Conservation (phyloP, 2,329 filamentous ascomycete species). For the Penicillium sp. region DNA sequence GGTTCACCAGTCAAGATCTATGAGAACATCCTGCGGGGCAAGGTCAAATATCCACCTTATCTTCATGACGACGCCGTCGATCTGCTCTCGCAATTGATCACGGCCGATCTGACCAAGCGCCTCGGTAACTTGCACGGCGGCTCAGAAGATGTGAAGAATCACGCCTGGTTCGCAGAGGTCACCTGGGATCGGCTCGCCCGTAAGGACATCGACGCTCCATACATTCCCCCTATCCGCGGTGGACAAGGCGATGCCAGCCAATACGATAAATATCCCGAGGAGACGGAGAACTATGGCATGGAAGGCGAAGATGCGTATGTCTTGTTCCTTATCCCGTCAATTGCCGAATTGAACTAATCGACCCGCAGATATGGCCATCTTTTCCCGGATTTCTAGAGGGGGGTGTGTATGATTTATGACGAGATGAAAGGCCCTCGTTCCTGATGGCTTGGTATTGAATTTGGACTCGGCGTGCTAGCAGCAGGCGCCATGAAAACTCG, state of each 20-base stretch:
- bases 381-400: conserved; percentile 68
- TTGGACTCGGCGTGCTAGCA: conserved; percentile 12
- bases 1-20: conserved; percentile 99
- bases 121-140: conserved; percentile 90
- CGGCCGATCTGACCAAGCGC: conserved; percentile 87
- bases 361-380: conserved; percentile 61
- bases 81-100: conserved; percentile 86
- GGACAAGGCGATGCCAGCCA: conserved; percentile 93
- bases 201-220: conserved; percentile 97
- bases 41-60: conserved; percentile 94
- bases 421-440: conserved; percentile 25
- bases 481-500: conserved; percentile 17
- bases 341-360: neutral
- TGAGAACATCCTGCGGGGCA: conserved; percentile 94
- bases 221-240: conserved; percentile 90
- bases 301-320: conserved; percentile 80
- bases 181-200: conserved; percentile 92
- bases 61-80: conserved; percentile 92
- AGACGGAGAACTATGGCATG: conserved; percentile 84
- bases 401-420: conserved; percentile 30
- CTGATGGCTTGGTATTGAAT: conserved; percentile 12
- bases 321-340: neutral
- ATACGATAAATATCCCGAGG: conserved; percentile 97
- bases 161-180: conserved; percentile 94
- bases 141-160: conserved; percentile 85